These are phyloP conservation scores for Kalmanozyma brasiliensis DNA, from an alignment of 1,284 basidiomycete species.

Conservation along the genomic window DNA sequence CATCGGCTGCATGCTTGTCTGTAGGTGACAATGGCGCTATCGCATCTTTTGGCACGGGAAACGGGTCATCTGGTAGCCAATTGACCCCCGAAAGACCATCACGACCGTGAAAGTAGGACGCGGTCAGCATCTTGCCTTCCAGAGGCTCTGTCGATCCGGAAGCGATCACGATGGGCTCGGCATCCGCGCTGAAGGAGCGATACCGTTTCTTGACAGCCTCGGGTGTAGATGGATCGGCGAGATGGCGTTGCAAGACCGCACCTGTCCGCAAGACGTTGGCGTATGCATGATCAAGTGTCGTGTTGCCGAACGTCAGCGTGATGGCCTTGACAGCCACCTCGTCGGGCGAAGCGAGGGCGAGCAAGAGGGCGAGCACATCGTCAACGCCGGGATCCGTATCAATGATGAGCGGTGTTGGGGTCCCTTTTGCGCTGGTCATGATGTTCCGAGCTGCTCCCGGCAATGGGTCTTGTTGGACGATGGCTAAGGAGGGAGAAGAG, in stretches of 20 bases:
- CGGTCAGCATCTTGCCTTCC: constrained; percentile 79
- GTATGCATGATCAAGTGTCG: constrained; percentile 68
- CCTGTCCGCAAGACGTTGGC: constrained; percentile 74
- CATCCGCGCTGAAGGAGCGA: constrained; percentile 22
- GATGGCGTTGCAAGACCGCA: constrained; percentile 76
- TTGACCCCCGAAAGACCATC: constrained; percentile 62
- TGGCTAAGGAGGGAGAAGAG: not conserved
- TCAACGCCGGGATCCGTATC: constrained; percentile 78
- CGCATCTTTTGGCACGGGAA: constrained; percentile 40
- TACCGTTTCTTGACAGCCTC: constrained; percentile 67
- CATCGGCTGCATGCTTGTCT: constrained; percentile 73
- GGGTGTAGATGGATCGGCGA: constrained; percentile 72
- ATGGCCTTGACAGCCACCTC: constrained; percentile 71
- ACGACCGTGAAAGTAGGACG: constrained; percentile 77
- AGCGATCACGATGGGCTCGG: constrained; percentile 42
- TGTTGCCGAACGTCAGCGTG: constrained; percentile 73
- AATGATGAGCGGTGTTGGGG: constrained; percentile 43
- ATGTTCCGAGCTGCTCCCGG: not conserved
- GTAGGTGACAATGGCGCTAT: constrained; percentile 68
- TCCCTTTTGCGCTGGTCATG: constrained; percentile 4
- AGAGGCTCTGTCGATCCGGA: constrained; percentile 72
- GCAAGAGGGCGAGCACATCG: constrained; percentile 79
- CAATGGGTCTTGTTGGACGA: not conserved
- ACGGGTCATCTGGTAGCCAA: constrained; percentile 53
- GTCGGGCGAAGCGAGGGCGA: constrained; percentile 58